These are phyloP conservation scores for Dactylella cylindrospora DNA, from an alignment of 2,329 filamentous ascomycete species.

Conservation along the genomic window DNA sequence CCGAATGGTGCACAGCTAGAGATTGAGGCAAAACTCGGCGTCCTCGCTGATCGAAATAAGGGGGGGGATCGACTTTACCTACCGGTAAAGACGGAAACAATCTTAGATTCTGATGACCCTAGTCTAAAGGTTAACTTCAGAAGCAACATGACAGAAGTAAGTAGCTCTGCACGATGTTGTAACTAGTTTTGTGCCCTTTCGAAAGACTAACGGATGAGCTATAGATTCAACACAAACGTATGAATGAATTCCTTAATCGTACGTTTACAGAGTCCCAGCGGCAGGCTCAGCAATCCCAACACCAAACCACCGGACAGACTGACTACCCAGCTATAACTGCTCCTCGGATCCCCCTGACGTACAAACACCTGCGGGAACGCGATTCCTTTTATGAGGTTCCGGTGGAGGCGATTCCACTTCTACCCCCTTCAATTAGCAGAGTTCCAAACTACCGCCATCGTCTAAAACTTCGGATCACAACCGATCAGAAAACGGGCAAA, in stretches of 20 bases:
- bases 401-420: conserved; percentile 59
- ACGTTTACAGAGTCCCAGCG: conserved; percentile 63
- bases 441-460: conserved; percentile 48
- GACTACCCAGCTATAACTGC: conserved; percentile 51
- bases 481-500: conserved; percentile 70
- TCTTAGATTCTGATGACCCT: conserved; percentile 63
- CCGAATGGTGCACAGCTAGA: conserved; percentile 72
- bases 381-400: conserved; percentile 83
- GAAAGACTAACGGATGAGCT: conserved; percentile 8
- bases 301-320: conserved; percentile 56
- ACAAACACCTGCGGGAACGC: conserved; percentile 77
- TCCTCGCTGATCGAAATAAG: conserved; percentile 71
- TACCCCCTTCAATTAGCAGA: conserved; percentile 62
- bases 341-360: conserved; percentile 67
- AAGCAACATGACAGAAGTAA: conserved; percentile 86
- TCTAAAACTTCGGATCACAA: conserved; percentile 71
- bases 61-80: conserved; percentile 69
- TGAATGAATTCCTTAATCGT: conserved; percentile 83
- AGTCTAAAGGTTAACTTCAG: conserved; percentile 67
- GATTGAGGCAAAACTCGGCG: conserved; percentile 90
- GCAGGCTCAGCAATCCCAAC: conserved; percentile 40
- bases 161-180: conserved; percentile 47
- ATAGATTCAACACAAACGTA: conserved; percentile 74
- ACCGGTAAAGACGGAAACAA: conserved; percentile 68
- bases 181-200: not conserved